These are phyloP conservation scores for Cryptococcus sp. DNA, from an alignment of 1,284 basidiomycete genomes.

Conservation along the genomic window DNA sequence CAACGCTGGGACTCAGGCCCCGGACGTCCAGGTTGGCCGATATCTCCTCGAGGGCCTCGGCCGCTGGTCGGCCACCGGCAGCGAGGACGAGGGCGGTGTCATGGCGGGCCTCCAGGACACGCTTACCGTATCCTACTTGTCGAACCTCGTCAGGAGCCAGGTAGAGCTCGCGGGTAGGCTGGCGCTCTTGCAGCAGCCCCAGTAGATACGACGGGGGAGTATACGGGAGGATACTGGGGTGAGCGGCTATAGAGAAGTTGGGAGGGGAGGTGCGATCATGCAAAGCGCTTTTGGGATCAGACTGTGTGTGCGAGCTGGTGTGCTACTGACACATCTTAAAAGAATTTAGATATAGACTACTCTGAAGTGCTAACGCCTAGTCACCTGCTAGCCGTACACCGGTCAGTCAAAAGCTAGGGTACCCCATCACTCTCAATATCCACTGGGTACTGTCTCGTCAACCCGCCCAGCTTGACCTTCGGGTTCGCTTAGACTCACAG, in stretches of 20 bases:
- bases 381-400: not conserved
- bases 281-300: not conserved
- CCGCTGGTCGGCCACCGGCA: conserved; percentile 56
- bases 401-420: too few species aligned
- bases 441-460: not conserved
- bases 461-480: not conserved
- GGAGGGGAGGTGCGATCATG: not conserved
- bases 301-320: not conserved
- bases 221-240: not conserved
- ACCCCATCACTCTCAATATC: not conserved
- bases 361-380: too few species aligned
- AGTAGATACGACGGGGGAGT: conserved; percentile 5
- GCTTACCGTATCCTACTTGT: conserved; percentile 90
- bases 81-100: conserved; percentile 46
- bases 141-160: conserved; percentile 90
- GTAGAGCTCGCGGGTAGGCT: conserved; percentile 88
- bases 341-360: too few species aligned
- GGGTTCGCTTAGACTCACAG: not conserved
- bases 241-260: not conserved
- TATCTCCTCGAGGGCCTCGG: conserved; percentile 91
- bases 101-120: conserved; percentile 65
- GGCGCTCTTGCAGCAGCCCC: conserved; percentile 60
- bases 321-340: not conserved
- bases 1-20: conserved; percentile 69
- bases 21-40: conserved; percentile 82